Base-by-base conservation (phyloP, 768 basidiomycete species). In the Boletus edulis region DNA sequence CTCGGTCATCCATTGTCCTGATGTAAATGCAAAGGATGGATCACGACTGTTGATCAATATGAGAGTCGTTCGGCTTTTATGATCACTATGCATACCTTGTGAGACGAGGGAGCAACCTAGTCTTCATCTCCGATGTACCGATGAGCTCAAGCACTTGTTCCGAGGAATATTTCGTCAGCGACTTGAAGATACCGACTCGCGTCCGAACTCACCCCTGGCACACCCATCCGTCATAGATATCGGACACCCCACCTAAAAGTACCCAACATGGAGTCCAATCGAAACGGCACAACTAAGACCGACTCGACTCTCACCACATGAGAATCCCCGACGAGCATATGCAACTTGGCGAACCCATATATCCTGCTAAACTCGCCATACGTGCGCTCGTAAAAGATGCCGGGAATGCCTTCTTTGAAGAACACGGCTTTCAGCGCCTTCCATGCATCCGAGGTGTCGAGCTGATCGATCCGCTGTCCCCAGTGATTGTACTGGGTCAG, bases 1-100 rank as follows among this genome's bases (percentile, higher is more conserved):
- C 73, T 90, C 87, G 4, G 89, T 90, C 89, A 89, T 89, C 88
- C 88, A 91, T 69, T 91, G 89, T 0, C 89, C 89, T 11, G 87
- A 81, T 5, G 85, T 88, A 56, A 83, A 91, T 0, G 86, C 84
- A 31, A 68, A 52, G 1, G 72, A 62, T 10, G 87, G 81, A 63
- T 91, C 80, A 6, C 84, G 85, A 63, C 87, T 88, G 51, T 49
- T 7, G 43, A 39, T 17, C 17, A 10, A 35, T 41, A 35, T 35
- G 27, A 51, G n/a, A 29, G 7, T 5, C 17, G 13, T 14, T 20
- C 8, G 14, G 31, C 14, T 47, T 38, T 27, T 11, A 18, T 45
- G 41, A 42, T 39, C 37, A 6, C 22, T 24, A 3, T 52, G 5
- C 47, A 51, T 52, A 85, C 87, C 87, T 89, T 41, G 76, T 79